Evolutionary conservation across 208 protist genomes (phyloP).

Genomic region (Trypanosoma avium): DNA sequence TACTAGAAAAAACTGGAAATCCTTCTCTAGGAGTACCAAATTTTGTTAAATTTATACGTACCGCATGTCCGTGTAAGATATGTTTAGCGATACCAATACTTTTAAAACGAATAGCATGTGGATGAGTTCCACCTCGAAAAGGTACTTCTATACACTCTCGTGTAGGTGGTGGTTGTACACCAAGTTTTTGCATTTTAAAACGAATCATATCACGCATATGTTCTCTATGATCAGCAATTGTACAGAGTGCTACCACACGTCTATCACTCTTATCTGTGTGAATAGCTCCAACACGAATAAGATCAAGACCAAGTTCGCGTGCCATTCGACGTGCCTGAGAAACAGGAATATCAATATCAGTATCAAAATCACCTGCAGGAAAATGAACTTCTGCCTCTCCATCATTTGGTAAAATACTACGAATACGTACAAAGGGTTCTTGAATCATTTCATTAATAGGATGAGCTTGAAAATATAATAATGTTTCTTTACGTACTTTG

Average conservation of each 20-base stretch:
- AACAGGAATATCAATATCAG: slow-evolving; percentile 69
- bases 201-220: slow-evolving; percentile 80
- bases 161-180: slow-evolving; percentile 74
- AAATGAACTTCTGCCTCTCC: slow-evolving; percentile 6
- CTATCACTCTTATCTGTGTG: slow-evolving; percentile 69
- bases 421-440: slow-evolving; percentile 81
- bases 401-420: slow-evolving; percentile 23
- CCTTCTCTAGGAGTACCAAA: slow-evolving; percentile 84
- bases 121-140: slow-evolving; percentile 83
- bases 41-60: slow-evolving; percentile 82
- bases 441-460: slow-evolving; percentile 92
- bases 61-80: slow-evolving; percentile 65
- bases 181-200: slow-evolving; percentile 85
- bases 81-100: slow-evolving; percentile 77
- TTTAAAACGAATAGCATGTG: slow-evolving; percentile 88
- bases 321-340: slow-evolving; percentile 77
- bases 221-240: slow-evolving; percentile 79
- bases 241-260: slow-evolving; percentile 75
- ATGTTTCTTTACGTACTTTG: slow-evolving; percentile 68
- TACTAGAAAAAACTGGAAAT: slow-evolving; percentile 76
- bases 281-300: slow-evolving; percentile 76
- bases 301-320: slow-evolving; percentile 71
- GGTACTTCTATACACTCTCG: slow-evolving; percentile 74
- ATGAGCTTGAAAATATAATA: slow-evolving; percentile 84
- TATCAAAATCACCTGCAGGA: slow-evolving; percentile 31